Percentiles rank a stretch among this genome's conserved stretches.
phyloP scores from a whole-genome alignment of 306 rosid genomes.

The Rosa rugosa region DNA sequence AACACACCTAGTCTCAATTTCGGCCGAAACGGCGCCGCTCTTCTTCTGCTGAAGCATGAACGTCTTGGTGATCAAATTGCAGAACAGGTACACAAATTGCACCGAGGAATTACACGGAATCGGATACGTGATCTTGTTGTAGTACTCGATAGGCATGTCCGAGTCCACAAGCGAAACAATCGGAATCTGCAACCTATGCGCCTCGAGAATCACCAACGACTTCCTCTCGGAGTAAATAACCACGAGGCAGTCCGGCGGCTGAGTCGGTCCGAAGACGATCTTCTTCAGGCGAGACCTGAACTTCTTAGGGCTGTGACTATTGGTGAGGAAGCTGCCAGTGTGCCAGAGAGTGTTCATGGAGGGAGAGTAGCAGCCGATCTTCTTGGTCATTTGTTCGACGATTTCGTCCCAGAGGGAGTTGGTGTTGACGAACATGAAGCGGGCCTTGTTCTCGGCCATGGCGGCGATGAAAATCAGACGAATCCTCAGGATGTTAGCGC shows the following conservation, averaged over 20 bases:
- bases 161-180: slow-evolving; percentile 77
- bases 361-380: slow-evolving; percentile 53
- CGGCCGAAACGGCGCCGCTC: slow-evolving; percentile 15
- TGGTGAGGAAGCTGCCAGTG: slow-evolving; percentile 75
- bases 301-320: slow-evolving; percentile 76
- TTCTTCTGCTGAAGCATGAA: slow-evolving; percentile 45
- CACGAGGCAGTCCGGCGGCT: slow-evolving; percentile 75
- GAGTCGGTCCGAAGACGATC: slow-evolving; percentile 65
- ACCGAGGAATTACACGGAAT: slow-evolving; percentile 72
- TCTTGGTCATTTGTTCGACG: slow-evolving; percentile 62
- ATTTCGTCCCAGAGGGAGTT: slow-evolving; percentile 76
- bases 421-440: slow-evolving; percentile 88
- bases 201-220: slow-evolving; percentile 65
- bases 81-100: slow-evolving; percentile 66
- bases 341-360: slow-evolving; percentile 60
- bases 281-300: slow-evolving; percentile 73
- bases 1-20: not conserved
- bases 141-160: slow-evolving; percentile 50
- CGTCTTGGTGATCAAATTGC: slow-evolving; percentile 81
- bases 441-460: slow-evolving; percentile 59
- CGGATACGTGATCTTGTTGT: slow-evolving; percentile 63
- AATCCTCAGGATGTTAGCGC: no score
- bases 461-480: slow-evolving; percentile 73
- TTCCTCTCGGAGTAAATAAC: slow-evolving; percentile 62
- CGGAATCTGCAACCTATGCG: slow-evolving; percentile 62